Base-by-base conservation (phyloP, 495 filamentous ascomycete genomes). In the Penicillium egyptiacum region DNA sequence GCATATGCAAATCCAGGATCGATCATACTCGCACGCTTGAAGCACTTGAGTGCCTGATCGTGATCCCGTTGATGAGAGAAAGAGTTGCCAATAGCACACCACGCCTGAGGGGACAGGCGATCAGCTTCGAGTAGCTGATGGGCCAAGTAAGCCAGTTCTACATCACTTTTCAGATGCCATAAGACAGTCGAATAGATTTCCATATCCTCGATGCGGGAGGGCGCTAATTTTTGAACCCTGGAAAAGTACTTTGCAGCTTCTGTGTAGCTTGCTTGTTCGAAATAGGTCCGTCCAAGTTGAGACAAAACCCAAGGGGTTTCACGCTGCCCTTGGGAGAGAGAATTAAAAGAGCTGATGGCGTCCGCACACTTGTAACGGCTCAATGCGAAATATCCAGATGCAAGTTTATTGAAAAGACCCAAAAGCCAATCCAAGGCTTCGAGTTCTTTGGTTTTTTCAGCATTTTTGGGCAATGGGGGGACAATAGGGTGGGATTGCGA, bases 141-240 rank as follows among this genome's bases (percentile, higher is more conserved):
- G 2, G 94, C 88, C 16, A 98, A 81, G 68, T 92, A 95, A 3
- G 95, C 91, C 8, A 98, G 79, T 26, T 96, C 90, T 7, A 90
- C 87, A 59, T 97, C 94, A 61, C 86, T 88, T 68, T 96, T 94
- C 58, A 96, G 77, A 68, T 96, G 90, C 94, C 94, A 98, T 8
- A 98, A 83, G n/a, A 93, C 85, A 12, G 95, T 98, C 4, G 93
- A 97, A 70, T 94, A 98, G 20, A 96, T 86, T 65, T 98, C 94
- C 92, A 97, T 96, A 64, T 96, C 92, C 60, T 92, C 88, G 45
- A 92, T 78, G 19, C 88, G 84, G 4, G 89, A 87, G 7, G 91
- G 92, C 23, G 88, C 85, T 45, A 92, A 75, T 37, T 83, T 77
- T 56, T 88, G 87, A 31, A 97, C 81, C 42, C 86, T 83, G 39